Evolutionary conservation across 2,329 filamentous ascomycete species (phyloP).

Genomic region (Diaporthe destruens): DNA sequence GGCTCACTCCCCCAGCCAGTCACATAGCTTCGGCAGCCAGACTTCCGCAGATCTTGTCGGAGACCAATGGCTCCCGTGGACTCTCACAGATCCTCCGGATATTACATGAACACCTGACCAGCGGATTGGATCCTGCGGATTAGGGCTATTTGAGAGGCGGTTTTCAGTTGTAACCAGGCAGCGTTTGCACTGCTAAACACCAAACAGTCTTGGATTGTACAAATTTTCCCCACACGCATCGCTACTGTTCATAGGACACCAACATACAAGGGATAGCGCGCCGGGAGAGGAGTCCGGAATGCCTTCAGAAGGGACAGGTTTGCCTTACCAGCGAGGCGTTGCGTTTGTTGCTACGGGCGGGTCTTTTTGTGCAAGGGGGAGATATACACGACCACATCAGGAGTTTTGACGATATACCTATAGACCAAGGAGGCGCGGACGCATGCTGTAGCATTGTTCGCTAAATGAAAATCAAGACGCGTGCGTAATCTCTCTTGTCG

Average conservation of each 20-base stretch:
- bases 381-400: conserved; percentile 27
- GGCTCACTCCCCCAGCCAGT: background rate
- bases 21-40: conserved; percentile 12
- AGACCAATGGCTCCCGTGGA: conserved; percentile 19
- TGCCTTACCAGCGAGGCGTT: conserved; percentile 35
- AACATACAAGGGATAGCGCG: background rate
- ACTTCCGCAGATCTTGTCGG: conserved; percentile 11
- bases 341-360: conserved; percentile 17
- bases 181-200: background rate
- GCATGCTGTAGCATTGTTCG: conserved; percentile 23
- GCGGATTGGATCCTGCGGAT: background rate
- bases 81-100: background rate
- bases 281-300: background rate
- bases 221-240: background rate
- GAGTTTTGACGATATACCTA: conserved; percentile 15
- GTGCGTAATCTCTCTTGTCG: background rate
- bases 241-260: conserved; percentile 28
- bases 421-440: conserved; percentile 8
- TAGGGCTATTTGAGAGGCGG: background rate
- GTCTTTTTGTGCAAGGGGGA: background rate
- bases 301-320: background rate
- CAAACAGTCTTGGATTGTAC: conserved; percentile 18
- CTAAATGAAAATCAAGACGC: background rate
- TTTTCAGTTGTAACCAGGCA: conserved; percentile 21
- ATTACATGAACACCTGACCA: background rate